Base-by-base conservation (phyloP, 2,329 filamentous ascomycete species). In the Ophiosphaerella korrae region DNA sequence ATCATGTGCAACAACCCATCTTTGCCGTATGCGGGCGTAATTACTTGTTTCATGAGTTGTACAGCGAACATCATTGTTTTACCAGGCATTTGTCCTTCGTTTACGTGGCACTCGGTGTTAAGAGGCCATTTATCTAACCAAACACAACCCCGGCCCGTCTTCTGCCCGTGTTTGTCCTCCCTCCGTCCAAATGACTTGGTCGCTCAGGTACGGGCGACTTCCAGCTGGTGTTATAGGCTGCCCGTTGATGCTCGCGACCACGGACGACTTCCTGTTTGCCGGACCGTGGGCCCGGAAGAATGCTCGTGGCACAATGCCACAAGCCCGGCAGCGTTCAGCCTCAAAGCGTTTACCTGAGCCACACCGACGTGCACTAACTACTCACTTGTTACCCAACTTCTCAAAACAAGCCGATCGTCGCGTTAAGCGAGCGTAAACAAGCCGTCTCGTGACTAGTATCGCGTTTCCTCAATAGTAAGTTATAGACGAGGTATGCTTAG, bases 21-120 rank as follows among this genome's bases (percentile, higher is more conserved):
- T 55, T 58, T 48, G 52, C 59, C 59, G 41, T 45, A 64, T 63
- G 62, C 68, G 55, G 26, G 65, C 66, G 59, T 72, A 66, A 72
- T 66, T 55, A 51, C 62, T 52, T 65, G 67, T 73, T 72, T 73
- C 70, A 71, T 72, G 69, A 64, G 67, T 70, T 74, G 70, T 72
- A 72, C 71, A 72, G 62, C 60, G 60, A 58, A 58, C 46, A 61
- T 62, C 59, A 63, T 45, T 38, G 44, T 51, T 52, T 52, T 48
- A 52, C 48, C 55, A 57, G 60, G 48, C 55, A 58, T 50, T 53
- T 37, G 45, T 56, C 53, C 48, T 41, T 44, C 32, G 42, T 58
- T 49, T 59, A 60, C 61, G 66, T 64, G 61, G 61, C 59, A 58
- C 55, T 57, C 40, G 36, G 48, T 49, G 36, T 52, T 53, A 31